Evolutionary conservation across 2,329 filamentous ascomycete species (phyloP).

Genomic region (Fusarium torreyae): DNA sequence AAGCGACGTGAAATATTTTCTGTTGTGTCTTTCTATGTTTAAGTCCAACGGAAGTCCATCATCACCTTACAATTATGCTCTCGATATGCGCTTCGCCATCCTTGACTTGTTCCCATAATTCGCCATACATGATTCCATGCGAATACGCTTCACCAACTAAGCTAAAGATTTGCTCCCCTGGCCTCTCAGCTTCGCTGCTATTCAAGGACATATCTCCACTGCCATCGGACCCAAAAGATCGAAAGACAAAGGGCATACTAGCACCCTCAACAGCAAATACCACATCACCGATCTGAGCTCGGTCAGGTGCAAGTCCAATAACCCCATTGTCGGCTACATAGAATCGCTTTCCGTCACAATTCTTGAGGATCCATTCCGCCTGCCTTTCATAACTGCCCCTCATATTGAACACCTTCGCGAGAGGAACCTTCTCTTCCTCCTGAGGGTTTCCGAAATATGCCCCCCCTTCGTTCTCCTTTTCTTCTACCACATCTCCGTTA

Average conservation of each 20-base stretch:
- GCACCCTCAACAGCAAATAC: neutral
- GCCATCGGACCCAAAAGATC: too few species aligned
- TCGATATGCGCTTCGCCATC: neutral
- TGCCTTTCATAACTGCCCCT: neutral
- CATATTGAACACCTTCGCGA: neutral
- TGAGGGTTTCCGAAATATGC: neutral
- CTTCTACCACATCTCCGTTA: neutral
- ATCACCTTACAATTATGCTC: neutral
- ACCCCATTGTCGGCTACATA: neutral
- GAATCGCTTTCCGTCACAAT: neutral
- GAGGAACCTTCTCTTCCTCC: neutral
- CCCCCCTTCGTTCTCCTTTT: neutral
- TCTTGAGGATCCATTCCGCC: neutral
- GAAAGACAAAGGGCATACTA: neutral
- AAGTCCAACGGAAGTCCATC: too few species aligned
- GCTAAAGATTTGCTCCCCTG: neutral
- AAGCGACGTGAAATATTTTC: neutral
- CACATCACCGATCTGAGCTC: neutral
- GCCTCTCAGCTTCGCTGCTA: too few species aligned
- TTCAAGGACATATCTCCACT: too few species aligned
- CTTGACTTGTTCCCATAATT: neutral
- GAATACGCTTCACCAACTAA: neutral
- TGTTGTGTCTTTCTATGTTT: neutral
- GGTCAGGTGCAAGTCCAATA: neutral
- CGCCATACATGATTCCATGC: neutral